Percentiles rank a stretch among this genome's conserved stretches.
phyloP scores from a whole-genome alignment of 192 early-diverging fungal genomes.

The Backusella circina region DNA sequence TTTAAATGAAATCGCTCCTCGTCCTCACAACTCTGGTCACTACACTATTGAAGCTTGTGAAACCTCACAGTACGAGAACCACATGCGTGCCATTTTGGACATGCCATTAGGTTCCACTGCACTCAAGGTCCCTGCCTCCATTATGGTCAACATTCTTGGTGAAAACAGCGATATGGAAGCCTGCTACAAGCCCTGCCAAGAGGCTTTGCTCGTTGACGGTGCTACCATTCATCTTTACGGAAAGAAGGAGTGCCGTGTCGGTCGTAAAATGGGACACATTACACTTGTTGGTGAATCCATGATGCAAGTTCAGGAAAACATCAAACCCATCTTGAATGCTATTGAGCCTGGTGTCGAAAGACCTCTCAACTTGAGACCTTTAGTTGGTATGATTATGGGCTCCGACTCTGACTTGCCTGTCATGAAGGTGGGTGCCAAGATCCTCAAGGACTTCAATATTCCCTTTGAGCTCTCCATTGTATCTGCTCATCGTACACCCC shows the following conservation, averaged over 20 bases:
- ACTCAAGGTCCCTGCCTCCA: constrained; percentile 87
- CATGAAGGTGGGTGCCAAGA: constrained; percentile 86
- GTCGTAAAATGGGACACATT: constrained; percentile 98
- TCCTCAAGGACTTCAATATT: constrained; percentile 84
- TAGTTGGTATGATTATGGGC: constrained; percentile 99
- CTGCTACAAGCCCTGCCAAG: constrained; percentile 62
- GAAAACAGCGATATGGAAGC: constrained; percentile 53
- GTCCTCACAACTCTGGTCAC: constrained; percentile 99
- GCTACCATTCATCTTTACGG: constrained; percentile 95
- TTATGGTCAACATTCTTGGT: constrained; percentile 97
- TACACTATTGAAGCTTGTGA: constrained; percentile 97
- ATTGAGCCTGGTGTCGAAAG: constrained; percentile 56
- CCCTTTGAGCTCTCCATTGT: constrained; percentile 98
- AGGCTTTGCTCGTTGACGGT: constrained; percentile 75
- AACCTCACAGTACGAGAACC: constrained; percentile 97
- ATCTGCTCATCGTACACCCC: constrained; percentile 94
- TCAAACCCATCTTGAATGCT: constrained; percentile 55
- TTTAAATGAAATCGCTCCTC: constrained; percentile 97
- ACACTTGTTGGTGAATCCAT: constrained; percentile 88
- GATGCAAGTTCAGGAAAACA: constrained; percentile 65
- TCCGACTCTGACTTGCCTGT: constrained; percentile 96
- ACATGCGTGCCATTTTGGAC: constrained; percentile 87
- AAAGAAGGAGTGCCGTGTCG: constrained; percentile 82
- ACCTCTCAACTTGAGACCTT: constrained; percentile 52
- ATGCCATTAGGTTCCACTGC: constrained; percentile 83